Percentiles rank a stretch among this genome's conserved stretches.
Conservation (phyloP, 192 early-diverging fungal genomes). For the Phycomyces blakesleeanus region DNA sequence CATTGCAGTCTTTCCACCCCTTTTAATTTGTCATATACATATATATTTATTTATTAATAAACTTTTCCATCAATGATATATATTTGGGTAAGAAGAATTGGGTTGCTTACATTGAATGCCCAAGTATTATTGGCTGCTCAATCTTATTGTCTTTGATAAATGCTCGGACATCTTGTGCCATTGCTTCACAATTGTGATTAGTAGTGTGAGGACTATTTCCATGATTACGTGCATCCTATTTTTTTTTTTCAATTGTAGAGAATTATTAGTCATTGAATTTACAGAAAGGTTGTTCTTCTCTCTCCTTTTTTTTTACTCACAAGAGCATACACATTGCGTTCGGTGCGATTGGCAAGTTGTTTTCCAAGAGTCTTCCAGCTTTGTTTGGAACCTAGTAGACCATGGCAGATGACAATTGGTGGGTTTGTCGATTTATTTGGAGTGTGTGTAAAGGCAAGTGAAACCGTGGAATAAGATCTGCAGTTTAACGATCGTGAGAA, state of each 20-base stretch:
- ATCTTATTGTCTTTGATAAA: conserved; percentile 64
- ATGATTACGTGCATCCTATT: conserved; percentile 92
- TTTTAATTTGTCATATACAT: too few relatives aligned
- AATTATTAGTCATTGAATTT: too few relatives aligned
- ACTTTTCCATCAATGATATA: too few relatives aligned
- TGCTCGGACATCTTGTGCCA: conserved; percentile 70
- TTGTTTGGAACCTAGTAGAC: conserved; percentile 91
- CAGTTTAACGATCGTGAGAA: too few relatives aligned
- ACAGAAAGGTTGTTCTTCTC: too few relatives aligned
- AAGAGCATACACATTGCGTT: conserved; percentile 62
- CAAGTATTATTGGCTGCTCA: conserved; percentile 60
- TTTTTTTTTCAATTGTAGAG: too few relatives aligned
- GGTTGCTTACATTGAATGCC: conserved; percentile 87
- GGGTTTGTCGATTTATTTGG: too few relatives aligned
- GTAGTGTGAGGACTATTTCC: conserved; percentile 77
- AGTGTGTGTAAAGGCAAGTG: too few relatives aligned
- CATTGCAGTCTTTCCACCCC: conserved; percentile 78
- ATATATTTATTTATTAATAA: too few relatives aligned
- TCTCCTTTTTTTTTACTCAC: too few relatives aligned
- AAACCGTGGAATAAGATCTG: too few relatives aligned
- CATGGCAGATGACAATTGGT: conserved; percentile 79
- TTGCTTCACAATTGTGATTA: conserved; percentile 64
- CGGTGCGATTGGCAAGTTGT: conserved; percentile 59
- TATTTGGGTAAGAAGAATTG: too few relatives aligned
- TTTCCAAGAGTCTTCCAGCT: conserved; percentile 87